Percentiles rank a stretch among this genome's conserved stretches.
phyloP scores from a whole-genome alignment of 257 asterid genomes.

The Scutellaria barbata region DNA sequence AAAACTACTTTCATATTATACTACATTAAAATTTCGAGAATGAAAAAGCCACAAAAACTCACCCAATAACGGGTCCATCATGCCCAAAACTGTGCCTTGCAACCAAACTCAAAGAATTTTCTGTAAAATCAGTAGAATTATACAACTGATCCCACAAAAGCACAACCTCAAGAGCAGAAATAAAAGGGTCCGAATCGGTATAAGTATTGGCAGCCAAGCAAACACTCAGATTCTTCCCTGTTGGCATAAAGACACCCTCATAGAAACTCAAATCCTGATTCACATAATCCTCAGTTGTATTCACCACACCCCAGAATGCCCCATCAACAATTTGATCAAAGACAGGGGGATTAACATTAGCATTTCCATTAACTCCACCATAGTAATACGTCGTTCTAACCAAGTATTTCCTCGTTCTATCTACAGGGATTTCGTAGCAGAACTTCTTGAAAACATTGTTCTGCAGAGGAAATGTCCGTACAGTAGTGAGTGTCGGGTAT shows the following conservation, averaged over 20 bases:
- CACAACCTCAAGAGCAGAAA: slow-evolving; percentile 83
- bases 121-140: slow-evolving; percentile 77
- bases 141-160: slow-evolving; percentile 72
- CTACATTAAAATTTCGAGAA: not conserved
- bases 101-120: slow-evolving; percentile 60
- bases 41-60: slow-evolving; percentile 35
- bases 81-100: slow-evolving; percentile 90
- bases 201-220: slow-evolving; percentile 80
- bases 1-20: not conserved
- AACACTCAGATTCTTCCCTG: slow-evolving; percentile 77
- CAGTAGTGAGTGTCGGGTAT: slow-evolving; percentile 56
- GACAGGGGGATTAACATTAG: slow-evolving; percentile 61
- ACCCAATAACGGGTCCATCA: slow-evolving; percentile 68
- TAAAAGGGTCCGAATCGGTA: slow-evolving; percentile 97
- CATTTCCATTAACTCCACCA: slow-evolving; percentile 77
- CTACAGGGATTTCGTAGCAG: slow-evolving; percentile 78
- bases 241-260: slow-evolving; percentile 75
- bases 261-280: slow-evolving; percentile 50
- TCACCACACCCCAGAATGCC: slow-evolving; percentile 84
- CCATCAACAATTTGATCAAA: slow-evolving; percentile 97
- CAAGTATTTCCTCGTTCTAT: slow-evolving; percentile 60
- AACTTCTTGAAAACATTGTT: slow-evolving; percentile 69
- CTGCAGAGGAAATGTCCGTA: slow-evolving; percentile 67
- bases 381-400: slow-evolving; percentile 80
- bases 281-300: slow-evolving; percentile 74